These are phyloP conservation scores for Xylaria flabelliformis DNA, from an alignment of 495 filamentous ascomycete genomes.

Conservation along the genomic window DNA sequence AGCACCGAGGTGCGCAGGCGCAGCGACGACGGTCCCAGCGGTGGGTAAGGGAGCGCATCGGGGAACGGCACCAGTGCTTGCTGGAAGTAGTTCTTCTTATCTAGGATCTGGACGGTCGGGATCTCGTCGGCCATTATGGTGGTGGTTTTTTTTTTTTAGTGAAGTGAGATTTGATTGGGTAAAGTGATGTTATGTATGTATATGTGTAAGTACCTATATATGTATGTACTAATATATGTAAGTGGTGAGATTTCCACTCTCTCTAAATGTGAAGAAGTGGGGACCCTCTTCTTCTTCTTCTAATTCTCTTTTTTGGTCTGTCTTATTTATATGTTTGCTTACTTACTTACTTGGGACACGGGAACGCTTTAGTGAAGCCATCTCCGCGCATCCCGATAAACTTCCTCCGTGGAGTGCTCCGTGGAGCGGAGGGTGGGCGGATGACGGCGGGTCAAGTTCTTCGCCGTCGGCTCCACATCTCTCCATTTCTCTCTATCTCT, in stretches of 20 bases:
- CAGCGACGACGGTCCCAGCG: constrained; percentile 43
- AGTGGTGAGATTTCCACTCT: too few species aligned
- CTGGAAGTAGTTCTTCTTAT: constrained; percentile 45
- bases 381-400: neutral
- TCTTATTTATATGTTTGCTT: too few species aligned
- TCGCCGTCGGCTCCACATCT: neutral
- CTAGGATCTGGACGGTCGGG: constrained; percentile 43
- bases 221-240: too few species aligned
- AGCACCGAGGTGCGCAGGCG: constrained; percentile 53
- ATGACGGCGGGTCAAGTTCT: too few species aligned
- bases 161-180: neutral
- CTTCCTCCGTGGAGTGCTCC: neutral
- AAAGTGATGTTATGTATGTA: neutral
- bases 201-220: neutral
- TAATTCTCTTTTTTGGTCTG: too few species aligned
- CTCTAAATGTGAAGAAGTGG: too few species aligned
- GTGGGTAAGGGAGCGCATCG: constrained; percentile 35
- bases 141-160: too few species aligned
- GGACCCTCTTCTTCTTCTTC: too few species aligned
- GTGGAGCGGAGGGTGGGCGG: neutral
- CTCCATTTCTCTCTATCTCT: constrained; percentile 7
- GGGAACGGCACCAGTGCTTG: constrained; percentile 43
- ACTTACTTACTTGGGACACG: too few species aligned
- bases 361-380: neutral
- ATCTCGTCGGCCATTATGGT: constrained; percentile 23